Conservation (phyloP, 2,329 filamentous ascomycete species). For the Colletotrichum paranaense region DNA sequence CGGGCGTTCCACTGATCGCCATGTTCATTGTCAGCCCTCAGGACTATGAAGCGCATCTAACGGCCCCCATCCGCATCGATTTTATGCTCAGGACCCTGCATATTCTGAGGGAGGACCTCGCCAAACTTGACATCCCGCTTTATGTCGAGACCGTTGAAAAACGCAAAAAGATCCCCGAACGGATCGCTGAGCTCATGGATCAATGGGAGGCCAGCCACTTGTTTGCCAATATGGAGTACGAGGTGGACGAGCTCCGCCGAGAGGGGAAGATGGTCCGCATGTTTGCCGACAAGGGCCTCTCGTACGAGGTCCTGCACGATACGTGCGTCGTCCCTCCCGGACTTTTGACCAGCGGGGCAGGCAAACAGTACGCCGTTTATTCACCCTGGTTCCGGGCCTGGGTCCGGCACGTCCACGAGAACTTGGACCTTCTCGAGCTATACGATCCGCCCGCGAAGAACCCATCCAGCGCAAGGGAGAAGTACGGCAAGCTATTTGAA, state of each 20-base stretch:
- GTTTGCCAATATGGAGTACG: conserved; percentile 89
- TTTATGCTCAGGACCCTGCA: conserved; percentile 81
- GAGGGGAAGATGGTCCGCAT: conserved; percentile 75
- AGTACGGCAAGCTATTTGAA: conserved; percentile 69
- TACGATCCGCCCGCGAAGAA: conserved; percentile 60
- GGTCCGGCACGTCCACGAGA: conserved; percentile 77
- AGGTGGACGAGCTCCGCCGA: conserved; percentile 87
- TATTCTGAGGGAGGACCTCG: conserved; percentile 74
- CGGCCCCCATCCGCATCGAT: conserved; percentile 79
- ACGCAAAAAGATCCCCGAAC: conserved; percentile 69
- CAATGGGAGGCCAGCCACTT: conserved; percentile 81
- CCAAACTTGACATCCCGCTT: conserved; percentile 79
- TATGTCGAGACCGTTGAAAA: conserved; percentile 78
- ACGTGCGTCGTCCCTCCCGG: conserved; percentile 86
- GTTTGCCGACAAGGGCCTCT: conserved; percentile 72
- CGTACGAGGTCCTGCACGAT: conserved; percentile 81
- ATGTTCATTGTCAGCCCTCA: conserved; percentile 86
- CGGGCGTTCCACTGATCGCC: conserved; percentile 78
- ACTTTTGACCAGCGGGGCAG: conserved; percentile 71
- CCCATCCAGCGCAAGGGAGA: conserved; percentile 48
- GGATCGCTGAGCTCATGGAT: conserved; percentile 73
- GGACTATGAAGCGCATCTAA: conserved; percentile 85
- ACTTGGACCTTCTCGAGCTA: conserved; percentile 74
- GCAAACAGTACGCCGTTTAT: conserved; percentile 87
- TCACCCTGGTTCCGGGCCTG: conserved; percentile 84